These are phyloP conservation scores for Xylariales sp. DNA, from an alignment of 2,329 filamentous ascomycete species.

Conservation along the genomic window DNA sequence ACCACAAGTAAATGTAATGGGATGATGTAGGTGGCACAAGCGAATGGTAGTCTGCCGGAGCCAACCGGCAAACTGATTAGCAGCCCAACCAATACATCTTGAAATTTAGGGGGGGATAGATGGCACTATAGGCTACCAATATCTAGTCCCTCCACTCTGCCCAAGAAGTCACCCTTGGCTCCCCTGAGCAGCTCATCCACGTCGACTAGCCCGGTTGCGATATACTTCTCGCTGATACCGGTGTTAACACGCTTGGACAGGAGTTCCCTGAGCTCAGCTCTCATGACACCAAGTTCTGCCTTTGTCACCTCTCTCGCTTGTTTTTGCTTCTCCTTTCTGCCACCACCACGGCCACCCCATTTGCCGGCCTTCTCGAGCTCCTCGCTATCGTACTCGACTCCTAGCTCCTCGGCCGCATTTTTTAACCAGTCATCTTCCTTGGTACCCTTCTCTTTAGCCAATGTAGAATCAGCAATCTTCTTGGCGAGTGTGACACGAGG, in stretches of 20 bases:
- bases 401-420: slow-evolving; percentile 83
- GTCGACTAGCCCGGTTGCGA: slow-evolving; percentile 82
- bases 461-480: slow-evolving; percentile 72
- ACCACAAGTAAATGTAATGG: no score
- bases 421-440: slow-evolving; percentile 83
- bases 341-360: slow-evolving; percentile 65
- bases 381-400: slow-evolving; percentile 89
- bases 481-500: slow-evolving; percentile 79
- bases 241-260: slow-evolving; percentile 74
- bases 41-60: no score
- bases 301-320: slow-evolving; percentile 65
- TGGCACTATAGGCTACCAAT: slow-evolving; percentile 27
- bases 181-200: slow-evolving; percentile 65
- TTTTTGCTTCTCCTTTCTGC: slow-evolving; percentile 70
- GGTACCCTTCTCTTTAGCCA: slow-evolving; percentile 83
- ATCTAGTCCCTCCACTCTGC: slow-evolving; percentile 39
- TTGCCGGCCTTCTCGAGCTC: slow-evolving; percentile 67
- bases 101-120: no score
- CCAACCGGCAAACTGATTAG: no score
- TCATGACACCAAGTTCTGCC: slow-evolving; percentile 65
- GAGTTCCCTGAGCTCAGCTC: slow-evolving; percentile 67
- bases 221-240: slow-evolving; percentile 74
- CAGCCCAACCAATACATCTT: no score
- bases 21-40: no score
- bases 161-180: slow-evolving; percentile 64